These are phyloP conservation scores for Backusella westeae DNA, from an alignment of 192 early-diverging fungal genomes.

Conservation along the genomic window DNA sequence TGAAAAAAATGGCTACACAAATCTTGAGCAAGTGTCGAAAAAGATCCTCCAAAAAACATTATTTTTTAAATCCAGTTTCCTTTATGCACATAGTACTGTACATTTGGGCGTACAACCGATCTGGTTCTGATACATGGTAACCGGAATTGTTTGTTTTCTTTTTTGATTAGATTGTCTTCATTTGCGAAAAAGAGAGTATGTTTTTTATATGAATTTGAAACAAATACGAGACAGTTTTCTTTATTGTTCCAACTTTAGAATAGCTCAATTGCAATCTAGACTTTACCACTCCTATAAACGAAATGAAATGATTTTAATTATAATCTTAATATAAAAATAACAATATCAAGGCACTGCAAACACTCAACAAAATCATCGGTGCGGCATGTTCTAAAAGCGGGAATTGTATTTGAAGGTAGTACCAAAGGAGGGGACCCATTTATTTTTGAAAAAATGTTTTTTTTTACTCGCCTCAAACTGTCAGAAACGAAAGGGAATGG, in stretches of 20 bases:
- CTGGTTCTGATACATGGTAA: neutral
- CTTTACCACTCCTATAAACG: neutral
- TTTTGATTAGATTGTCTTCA: neutral
- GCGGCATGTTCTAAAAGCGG: neutral
- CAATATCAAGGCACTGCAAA: neutral
- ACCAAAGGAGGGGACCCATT: neutral
- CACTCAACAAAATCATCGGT: neutral
- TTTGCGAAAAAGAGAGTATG: neutral
- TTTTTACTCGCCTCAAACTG: neutral
- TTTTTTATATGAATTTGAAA: slow-evolving; percentile 3
- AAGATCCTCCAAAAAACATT: neutral
- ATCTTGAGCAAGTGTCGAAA: neutral
- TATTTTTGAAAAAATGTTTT: neutral
- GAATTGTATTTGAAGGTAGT: neutral
- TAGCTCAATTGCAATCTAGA: neutral
- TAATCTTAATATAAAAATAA: neutral
- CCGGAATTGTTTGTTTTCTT: neutral
- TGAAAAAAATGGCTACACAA: neutral
- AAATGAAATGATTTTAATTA: neutral
- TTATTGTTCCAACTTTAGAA: neutral
- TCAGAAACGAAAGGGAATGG: neutral
- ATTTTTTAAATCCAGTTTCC: neutral
- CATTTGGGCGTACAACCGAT: slow-evolving; percentile 2
- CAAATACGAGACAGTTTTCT: neutral
- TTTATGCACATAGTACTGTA: neutral